Percentiles rank a stretch among this genome's conserved stretches.
phyloP scores from a whole-genome alignment of 2,329 filamentous ascomycete genomes.

The Fusarium oxysporum region DNA sequence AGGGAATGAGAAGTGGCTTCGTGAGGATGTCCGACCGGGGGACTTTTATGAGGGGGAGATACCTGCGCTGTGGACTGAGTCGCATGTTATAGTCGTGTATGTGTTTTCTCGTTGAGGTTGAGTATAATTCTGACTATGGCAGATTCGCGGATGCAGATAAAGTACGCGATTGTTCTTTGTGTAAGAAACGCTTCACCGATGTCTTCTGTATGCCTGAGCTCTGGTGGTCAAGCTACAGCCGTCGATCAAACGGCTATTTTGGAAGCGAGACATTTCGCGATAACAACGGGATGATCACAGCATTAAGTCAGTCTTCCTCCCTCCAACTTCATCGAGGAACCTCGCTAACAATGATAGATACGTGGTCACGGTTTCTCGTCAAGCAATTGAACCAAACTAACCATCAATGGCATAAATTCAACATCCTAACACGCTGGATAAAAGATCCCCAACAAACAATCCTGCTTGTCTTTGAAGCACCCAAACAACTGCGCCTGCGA shows the following conservation, averaged over 20 bases:
- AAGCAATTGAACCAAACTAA: neutral
- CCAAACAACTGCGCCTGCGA: neutral
- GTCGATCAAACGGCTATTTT: constrained; percentile 55
- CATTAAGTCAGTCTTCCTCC: neutral
- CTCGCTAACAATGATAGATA: neutral
- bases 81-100: constrained; percentile 27
- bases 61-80: neutral
- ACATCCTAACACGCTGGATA: constrained; percentile 26
- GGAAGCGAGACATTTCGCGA: constrained; percentile 50
- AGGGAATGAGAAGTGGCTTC: neutral
- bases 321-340: too few relatives aligned
- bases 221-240: constrained; percentile 52
- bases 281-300: neutral
- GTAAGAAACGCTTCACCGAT: constrained; percentile 40
- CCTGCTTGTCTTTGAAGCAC: constrained; percentile 19
- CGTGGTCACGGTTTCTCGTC: constrained; percentile 31
- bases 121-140: rapidly evolving
- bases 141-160: constrained; percentile 49
- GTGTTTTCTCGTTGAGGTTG: rapidly evolving
- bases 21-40: neutral
- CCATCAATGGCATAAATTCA: constrained; percentile 34
- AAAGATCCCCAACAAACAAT: constrained; percentile 19
- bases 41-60: constrained; percentile 2
- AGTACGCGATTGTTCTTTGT: constrained; percentile 46
- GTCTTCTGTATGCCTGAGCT: constrained; percentile 33